Base-by-base conservation (phyloP, 108 stramenopile genomes). In the Fragilaria radians region DNA sequence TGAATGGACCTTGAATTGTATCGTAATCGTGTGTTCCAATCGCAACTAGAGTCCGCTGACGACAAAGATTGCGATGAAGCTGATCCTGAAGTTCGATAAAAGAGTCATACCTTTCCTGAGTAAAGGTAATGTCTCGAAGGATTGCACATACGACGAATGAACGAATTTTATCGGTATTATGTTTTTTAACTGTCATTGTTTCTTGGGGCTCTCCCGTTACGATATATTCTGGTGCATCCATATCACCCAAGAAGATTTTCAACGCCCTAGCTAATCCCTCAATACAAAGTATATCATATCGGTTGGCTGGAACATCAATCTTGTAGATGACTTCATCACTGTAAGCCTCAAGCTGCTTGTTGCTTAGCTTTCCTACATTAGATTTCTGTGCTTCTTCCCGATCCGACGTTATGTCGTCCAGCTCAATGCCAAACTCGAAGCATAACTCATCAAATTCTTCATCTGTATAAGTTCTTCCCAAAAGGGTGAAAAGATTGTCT, bases 51-150 rank as follows among this genome's bases (percentile, higher is more conserved):
- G 96, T 97, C 47, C 99, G 85, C 46, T 88, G 81, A 33, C 99
- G 93, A 81, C 99, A 99, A 26, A 99, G 73, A 74, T 99, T 99
- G 36, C 95, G 91, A 68, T 99, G 99, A 29, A 99, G 81, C 70
- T 98, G 96, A 73, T 99, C 99, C 75, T 99, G 99, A 70, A 99
- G 77, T 52, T 98, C 97, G 67, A 99, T 98, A 89, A 97, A 99
- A 57, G 93, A 95, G 49, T 88, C 75, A 82, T 98, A 98, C 14
- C 91, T 76, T 32, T 83, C 73, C 45, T 78, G 63, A 36, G 89
- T 79, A 61, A 99, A 95, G 48, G 74, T 78, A 17, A 99, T 73
- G 52, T 94, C 91, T 45, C 97, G 82, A 47, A 99, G 73, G 55
- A 98, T 87, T 29, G 99, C 99, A 71, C 96, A 95, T 0, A 97